Base-by-base conservation (phyloP, 1,284 basidiomycete genomes). In the Fistulina hepatica region DNA sequence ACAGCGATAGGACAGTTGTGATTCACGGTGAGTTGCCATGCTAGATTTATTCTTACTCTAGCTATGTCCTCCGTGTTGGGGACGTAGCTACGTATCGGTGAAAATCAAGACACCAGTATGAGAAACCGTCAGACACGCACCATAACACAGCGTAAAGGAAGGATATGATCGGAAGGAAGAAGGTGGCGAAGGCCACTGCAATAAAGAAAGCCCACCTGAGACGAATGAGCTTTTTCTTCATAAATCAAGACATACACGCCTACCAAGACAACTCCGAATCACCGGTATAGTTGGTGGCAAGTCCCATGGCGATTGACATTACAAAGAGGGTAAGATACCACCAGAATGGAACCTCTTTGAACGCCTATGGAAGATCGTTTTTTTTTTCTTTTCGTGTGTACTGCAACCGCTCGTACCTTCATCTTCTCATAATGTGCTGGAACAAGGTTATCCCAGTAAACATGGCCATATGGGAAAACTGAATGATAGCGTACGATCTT, bases 281-380 rank as follows among this genome's bases (percentile, higher is more conserved):
- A 3, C 64, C 67, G 20, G 67, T 67, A 48, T 76, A 75, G 49
- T 71, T 66, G 7, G 70, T 66, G 21, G 61, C 58, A 53, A 65
- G 61, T 0, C 67, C 68, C 56, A 69, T 69, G 5, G 62, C 60
- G 45, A 71, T 63, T 26, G 65, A 65, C 16, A 36, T 57, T 8
- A 60, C 37, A 25, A 76, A 63, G 5, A 69, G 56, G 12, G 56
- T 45, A 17, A 65, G 50, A 54, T 75, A 80, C 73, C 76, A 77
- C 68, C 69, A 76, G 56, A 67, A 67, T 4, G 73, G 74, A 4
- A 74, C 71, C 43, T 71, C 70, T 34, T 59, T 58, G 56, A 77
- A 78, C 8, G 61, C 56, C 50, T 55, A 36, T 19, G 16, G 21
- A 21, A 9, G n/a, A 9, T 9, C 17, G 9, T n/a, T n/a, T n/a